These are phyloP conservation scores for Galerina sulciceps DNA, from an alignment of 768 basidiomycete species.

Conservation along the genomic window DNA sequence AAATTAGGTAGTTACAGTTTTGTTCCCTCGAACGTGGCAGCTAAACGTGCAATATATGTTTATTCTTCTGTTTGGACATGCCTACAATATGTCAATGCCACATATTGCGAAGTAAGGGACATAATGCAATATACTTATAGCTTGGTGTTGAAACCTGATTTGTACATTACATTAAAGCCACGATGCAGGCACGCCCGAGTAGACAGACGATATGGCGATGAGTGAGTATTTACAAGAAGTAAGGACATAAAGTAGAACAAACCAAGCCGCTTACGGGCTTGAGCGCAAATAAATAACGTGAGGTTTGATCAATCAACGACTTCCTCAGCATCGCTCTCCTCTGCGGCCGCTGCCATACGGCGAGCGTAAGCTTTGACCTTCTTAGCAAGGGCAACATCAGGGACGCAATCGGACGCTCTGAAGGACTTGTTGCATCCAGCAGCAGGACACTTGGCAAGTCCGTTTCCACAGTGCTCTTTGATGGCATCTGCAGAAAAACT, in stretches of 20 bases:
- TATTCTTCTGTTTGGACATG: no score
- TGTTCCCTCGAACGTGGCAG: slow-evolving; percentile 19
- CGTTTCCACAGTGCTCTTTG: slow-evolving; percentile 55
- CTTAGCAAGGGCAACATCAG: slow-evolving; percentile 63
- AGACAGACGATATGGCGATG: background rate
- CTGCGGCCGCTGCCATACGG: slow-evolving; percentile 50
- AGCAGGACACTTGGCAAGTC: slow-evolving; percentile 61
- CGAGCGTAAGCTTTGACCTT: slow-evolving; percentile 64
- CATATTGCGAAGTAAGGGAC: background rate
- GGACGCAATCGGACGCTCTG: slow-evolving; percentile 50
- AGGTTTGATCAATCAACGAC: slow-evolving; percentile 44
- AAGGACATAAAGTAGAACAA: background rate
- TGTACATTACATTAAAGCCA: slow-evolving; percentile 4
- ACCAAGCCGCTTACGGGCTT: background rate
- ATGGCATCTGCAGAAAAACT: slow-evolving; percentile 82
- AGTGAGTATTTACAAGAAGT: background rate
- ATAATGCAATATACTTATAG: background rate
- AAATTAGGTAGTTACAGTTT: background rate
- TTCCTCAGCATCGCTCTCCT: slow-evolving; percentile 65
- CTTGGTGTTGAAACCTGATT: background rate
- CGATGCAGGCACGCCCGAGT: background rate
- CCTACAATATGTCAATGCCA: background rate
- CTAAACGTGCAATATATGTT: background rate
- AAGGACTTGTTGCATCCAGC: slow-evolving; percentile 72
- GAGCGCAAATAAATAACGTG: background rate